Percentiles rank a stretch among this genome's conserved stretches.
These are phyloP conservation scores for Typha latifolia DNA, from an alignment of 176 grass and related monocot species.

Conservation along the genomic window DNA sequence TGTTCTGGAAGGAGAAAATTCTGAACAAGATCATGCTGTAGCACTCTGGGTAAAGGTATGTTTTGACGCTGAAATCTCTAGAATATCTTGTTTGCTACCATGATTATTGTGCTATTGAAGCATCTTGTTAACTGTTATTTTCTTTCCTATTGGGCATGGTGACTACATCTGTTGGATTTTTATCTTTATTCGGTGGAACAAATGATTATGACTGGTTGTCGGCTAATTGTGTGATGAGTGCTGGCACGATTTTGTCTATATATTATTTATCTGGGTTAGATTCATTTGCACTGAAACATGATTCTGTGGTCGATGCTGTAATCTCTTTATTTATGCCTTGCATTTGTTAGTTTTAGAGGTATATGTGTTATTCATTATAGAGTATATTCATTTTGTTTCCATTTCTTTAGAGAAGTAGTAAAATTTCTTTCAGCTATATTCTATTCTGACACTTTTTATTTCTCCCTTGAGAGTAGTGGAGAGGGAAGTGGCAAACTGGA, in stretches of 20 bases:
- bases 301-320: background rate
- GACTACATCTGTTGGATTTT: too few relatives aligned
- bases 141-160: too few relatives aligned
- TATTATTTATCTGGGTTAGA: too few relatives aligned
- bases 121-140: too few relatives aligned
- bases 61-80: background rate
- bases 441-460: conserved; percentile 7
- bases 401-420: background rate
- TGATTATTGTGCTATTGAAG: too few relatives aligned
- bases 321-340: background rate
- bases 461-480: conserved; percentile 66
- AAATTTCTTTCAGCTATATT: conserved; percentile 8
- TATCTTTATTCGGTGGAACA: too few relatives aligned
- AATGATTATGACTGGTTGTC: too few relatives aligned
- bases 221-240: too few relatives aligned
- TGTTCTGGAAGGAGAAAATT: conserved; percentile 11
- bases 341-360: background rate
- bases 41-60: conserved; percentile 97
- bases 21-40: conserved; percentile 48
- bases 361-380: background rate
- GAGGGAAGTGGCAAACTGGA: conserved; percentile 97
- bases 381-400: background rate
- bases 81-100: too few relatives aligned
- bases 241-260: too few relatives aligned
- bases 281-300: too few relatives aligned